Percentiles rank a stretch among this genome's conserved stretches.
Conservation (phyloP, 2,329 filamentous ascomycete genomes). For the Ascochyta clinopodiicola region DNA sequence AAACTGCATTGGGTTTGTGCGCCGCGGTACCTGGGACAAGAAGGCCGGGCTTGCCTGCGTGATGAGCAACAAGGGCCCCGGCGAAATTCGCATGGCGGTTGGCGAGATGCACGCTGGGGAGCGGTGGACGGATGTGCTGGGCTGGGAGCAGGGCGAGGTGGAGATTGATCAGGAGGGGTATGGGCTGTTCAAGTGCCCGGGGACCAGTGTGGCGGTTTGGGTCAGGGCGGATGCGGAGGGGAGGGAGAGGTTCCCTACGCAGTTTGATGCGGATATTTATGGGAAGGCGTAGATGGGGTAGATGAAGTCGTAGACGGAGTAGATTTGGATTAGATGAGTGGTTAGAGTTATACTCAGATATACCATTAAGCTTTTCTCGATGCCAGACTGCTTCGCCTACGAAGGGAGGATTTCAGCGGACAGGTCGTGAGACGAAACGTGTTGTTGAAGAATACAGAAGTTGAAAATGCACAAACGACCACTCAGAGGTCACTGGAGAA, state of each 20-base stretch:
- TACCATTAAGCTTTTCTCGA: too few relatives aligned
- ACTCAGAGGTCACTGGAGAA: too few relatives aligned
- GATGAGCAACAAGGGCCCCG: constrained; percentile 56
- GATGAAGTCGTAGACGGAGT: constrained; percentile 6
- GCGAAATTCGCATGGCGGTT: constrained; percentile 66
- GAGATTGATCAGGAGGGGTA: constrained; percentile 66
- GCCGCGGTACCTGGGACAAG: constrained; percentile 59
- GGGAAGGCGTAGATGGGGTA: constrained; percentile 23
- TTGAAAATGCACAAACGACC: too few relatives aligned
- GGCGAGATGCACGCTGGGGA: constrained; percentile 65
- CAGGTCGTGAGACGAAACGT: too few relatives aligned
- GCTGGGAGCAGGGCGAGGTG: constrained; percentile 62
- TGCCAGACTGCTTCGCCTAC: too few relatives aligned
- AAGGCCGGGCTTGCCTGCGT: constrained; percentile 58
- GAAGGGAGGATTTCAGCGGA: too few relatives aligned
- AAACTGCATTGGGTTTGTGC: constrained; percentile 68
- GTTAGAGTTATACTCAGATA: background rate
- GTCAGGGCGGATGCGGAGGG: constrained; percentile 63
- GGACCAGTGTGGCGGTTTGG: constrained; percentile 66
- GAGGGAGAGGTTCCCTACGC: constrained; percentile 42
- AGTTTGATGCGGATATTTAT: constrained; percentile 47
- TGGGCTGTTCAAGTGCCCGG: constrained; percentile 60
- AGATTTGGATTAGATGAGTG: background rate
- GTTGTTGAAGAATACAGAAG: too few relatives aligned
- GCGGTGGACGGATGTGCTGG: constrained; percentile 68